Percentiles rank a stretch among this genome's conserved stretches.
Conservation (phyloP, 208 protist species). For the Leishmania tarentolae region DNA sequence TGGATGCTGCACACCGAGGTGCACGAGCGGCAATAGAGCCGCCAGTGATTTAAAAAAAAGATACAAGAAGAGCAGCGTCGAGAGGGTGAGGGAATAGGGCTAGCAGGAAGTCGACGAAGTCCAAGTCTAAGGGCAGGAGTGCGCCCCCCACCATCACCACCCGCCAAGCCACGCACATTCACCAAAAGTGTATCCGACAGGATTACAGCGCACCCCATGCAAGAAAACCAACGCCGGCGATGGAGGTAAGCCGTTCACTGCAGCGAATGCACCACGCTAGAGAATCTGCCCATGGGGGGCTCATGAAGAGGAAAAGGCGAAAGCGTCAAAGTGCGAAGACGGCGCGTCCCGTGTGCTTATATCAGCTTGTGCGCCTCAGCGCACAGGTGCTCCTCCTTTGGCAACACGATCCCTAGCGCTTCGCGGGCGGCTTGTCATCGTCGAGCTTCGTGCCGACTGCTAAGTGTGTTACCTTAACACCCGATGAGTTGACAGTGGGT, state of each 20-base stretch:
- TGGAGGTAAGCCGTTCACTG: neutral
- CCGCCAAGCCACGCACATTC: too few species aligned
- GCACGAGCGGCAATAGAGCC: neutral
- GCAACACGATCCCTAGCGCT: neutral
- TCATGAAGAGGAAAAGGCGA: too few species aligned
- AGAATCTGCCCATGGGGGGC: neutral
- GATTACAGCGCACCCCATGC: neutral
- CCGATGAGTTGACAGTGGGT: constrained; percentile 45
- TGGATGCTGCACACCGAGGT: neutral
- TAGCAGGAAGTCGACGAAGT: neutral
- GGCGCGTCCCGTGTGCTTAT: neutral
- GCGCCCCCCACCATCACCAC: too few species aligned
- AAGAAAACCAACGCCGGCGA: neutral
- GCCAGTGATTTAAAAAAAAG: neutral
- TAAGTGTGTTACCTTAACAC: constrained; percentile 50
- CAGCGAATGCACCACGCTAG: neutral
- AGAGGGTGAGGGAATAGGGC: too few species aligned
- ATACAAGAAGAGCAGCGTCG: too few species aligned
- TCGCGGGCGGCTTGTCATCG: constrained; percentile 38
- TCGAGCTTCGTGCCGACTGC: constrained; percentile 79
- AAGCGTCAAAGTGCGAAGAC: neutral
- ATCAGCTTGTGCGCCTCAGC: neutral
- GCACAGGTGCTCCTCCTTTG: neutral
- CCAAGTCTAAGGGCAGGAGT: neutral
- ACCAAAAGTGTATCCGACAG: too few species aligned